A percentile compares a stretch with the other conserved stretches of the same genome.
Conservation (phyloP, 2,329 filamentous ascomycete species). For the Phaeosphaeria sp. region DNA sequence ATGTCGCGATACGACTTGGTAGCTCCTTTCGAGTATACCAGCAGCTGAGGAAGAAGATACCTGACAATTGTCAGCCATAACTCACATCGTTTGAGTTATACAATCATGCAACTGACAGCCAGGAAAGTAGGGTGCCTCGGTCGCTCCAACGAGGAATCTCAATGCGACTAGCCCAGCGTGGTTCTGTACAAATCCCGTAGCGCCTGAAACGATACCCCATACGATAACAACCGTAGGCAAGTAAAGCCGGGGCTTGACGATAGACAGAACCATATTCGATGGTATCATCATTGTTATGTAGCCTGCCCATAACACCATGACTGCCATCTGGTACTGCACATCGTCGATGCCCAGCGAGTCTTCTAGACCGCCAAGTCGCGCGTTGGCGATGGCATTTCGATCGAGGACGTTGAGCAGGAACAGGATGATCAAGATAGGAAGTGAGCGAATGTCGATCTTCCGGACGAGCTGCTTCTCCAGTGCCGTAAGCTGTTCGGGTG, state of each 20-base stretch:
- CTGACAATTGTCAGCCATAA: neutral
- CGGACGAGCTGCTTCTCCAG: constrained; percentile 40
- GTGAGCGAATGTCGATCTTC: constrained; percentile 37
- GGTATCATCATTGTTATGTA: constrained; percentile 69
- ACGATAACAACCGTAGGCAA: constrained; percentile 57
- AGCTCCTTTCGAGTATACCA: constrained; percentile 46
- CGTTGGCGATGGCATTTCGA: constrained; percentile 38
- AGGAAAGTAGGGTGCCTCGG: constrained; percentile 29
- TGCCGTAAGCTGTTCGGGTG: constrained; percentile 16
- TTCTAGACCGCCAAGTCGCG: constrained; percentile 34
- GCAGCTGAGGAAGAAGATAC: constrained; percentile 30
- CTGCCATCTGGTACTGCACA: constrained; percentile 33
- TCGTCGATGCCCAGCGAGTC: neutral
- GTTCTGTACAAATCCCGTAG: constrained; percentile 57
- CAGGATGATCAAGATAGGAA: constrained; percentile 38
- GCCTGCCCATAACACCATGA: constrained; percentile 63
- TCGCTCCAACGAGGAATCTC: constrained; percentile 50
- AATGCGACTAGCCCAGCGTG: constrained; percentile 51
- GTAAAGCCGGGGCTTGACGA: constrained; percentile 62
- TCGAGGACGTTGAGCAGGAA: constrained; percentile 42
- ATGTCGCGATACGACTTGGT: constrained; percentile 64
- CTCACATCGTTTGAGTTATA: neutral
- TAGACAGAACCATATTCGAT: constrained; percentile 65
- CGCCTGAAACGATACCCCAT: constrained; percentile 51
- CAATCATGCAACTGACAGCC: constrained; percentile 3